Percentiles rank a stretch among this genome's conserved stretches.
These are phyloP conservation scores for Neurospora terricola DNA, from an alignment of 495 filamentous ascomycete genomes.

Conservation along the genomic window DNA sequence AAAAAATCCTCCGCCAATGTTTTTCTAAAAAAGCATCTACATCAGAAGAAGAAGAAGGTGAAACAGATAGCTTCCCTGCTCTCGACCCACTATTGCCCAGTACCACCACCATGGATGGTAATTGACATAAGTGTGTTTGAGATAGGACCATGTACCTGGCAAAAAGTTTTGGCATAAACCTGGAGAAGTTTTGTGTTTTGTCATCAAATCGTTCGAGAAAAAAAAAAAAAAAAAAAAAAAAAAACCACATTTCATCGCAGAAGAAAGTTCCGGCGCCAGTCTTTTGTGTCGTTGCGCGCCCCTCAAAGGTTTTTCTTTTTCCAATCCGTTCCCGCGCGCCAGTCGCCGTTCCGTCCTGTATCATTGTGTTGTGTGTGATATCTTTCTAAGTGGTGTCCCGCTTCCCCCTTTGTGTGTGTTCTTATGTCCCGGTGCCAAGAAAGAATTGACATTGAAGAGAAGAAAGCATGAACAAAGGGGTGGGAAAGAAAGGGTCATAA, in stretches of 20 bases:
- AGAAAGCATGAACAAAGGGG: neutral
- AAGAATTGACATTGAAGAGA: neutral
- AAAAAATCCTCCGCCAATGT: neutral
- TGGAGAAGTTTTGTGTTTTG: neutral
- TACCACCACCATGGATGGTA: neutral
- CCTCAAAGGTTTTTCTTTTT: neutral
- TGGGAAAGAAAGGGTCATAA: neutral
- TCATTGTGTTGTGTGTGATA: neutral
- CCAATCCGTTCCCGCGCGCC: neutral
- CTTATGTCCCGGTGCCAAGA: neutral
- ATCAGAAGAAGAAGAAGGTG: neutral
- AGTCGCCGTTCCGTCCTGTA: neutral
- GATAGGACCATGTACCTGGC: neutral
- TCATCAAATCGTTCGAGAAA: neutral
- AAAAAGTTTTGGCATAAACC: neutral
- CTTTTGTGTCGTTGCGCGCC: neutral
- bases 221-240: neutral
- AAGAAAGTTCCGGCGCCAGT: neutral
- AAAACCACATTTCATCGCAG: neutral
- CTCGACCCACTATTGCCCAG: neutral
- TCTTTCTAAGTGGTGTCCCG: neutral
- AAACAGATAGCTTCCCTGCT: neutral
- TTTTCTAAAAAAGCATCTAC: neutral
- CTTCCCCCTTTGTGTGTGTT: neutral
- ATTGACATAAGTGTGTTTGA: neutral